Percentiles rank a stretch among this genome's conserved stretches.
Conservation (phyloP, 441 rosid genomes). For the Populus tomentosa region DNA sequence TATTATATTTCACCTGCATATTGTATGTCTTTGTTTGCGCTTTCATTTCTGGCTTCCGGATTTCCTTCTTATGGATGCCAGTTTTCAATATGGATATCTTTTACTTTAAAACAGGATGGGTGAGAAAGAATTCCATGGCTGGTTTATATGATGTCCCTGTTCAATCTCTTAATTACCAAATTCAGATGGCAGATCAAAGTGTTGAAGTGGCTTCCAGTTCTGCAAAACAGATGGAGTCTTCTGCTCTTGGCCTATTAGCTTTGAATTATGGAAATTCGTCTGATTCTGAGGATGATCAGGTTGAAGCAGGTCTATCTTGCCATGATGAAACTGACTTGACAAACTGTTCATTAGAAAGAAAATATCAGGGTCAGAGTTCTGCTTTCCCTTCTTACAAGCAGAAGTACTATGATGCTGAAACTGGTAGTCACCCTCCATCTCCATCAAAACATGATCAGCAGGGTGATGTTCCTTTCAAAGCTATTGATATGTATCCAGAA, state of each 20-base stretch:
- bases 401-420: conserved; percentile 27
- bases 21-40: background rate
- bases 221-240: conserved; percentile 27
- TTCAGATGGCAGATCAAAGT: conserved; percentile 33
- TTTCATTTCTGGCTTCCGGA: background rate
- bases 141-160: conserved; percentile 45
- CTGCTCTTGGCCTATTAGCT: conserved; percentile 82
- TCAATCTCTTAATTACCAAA: conserved; percentile 36
- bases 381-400: conserved; percentile 18
- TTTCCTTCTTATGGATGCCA: conserved; percentile 6
- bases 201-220: conserved; percentile 29
- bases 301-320: conserved; percentile 33
- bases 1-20: conserved; percentile 7
- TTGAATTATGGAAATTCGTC: conserved; percentile 84
- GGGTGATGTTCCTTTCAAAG: conserved; percentile 30
- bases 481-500: conserved; percentile 27
- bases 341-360: conserved; percentile 29
- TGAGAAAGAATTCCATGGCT: conserved; percentile 25
- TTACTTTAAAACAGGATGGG: conserved; percentile 40
- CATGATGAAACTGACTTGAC: conserved; percentile 26
- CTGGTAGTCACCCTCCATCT: conserved; percentile 19
- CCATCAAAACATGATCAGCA: conserved; percentile 19
- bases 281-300: conserved; percentile 79
- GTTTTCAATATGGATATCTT: conserved; percentile 8
- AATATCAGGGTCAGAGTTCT: conserved; percentile 20